These are phyloP conservation scores for Toxicodendron radicans DNA, from an alignment of 345 rosid species.

Conservation along the genomic window DNA sequence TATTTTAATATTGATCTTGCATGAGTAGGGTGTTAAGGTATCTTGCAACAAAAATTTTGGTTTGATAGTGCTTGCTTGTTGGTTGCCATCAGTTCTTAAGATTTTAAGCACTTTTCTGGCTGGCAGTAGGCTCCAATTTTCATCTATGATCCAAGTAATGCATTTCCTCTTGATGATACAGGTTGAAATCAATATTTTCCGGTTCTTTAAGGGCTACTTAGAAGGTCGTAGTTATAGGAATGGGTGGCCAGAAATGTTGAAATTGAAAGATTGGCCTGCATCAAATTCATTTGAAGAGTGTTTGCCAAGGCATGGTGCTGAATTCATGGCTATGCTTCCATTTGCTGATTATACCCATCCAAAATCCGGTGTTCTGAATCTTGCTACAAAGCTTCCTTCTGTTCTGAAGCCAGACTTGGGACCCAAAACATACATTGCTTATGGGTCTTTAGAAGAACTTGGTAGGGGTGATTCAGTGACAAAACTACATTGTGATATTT, in stretches of 20 bases:
- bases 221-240: conserved; percentile 43
- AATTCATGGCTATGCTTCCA: conserved; percentile 52
- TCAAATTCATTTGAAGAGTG: conserved; percentile 51
- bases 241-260: conserved; percentile 59
- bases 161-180: conserved; percentile 26
- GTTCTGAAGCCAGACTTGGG: conserved; percentile 64
- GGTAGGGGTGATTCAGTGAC: conserved; percentile 65
- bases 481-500: conserved; percentile 55
- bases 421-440: conserved; percentile 63
- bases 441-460: conserved; percentile 47
- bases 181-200: conserved; percentile 50
- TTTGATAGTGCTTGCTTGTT: background rate
- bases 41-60: background rate
- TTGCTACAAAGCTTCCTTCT: conserved; percentile 52
- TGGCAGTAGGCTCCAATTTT: conserved; percentile 3
- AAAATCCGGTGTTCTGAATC: conserved; percentile 45
- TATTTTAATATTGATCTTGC: background rate
- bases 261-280: conserved; percentile 67
- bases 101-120: background rate
- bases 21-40: background rate
- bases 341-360: conserved; percentile 54
- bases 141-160: conserved; percentile 5
- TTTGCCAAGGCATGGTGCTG: conserved; percentile 61
- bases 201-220: conserved; percentile 56
- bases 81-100: background rate